phyloP scores from a whole-genome alignment of 2,329 filamentous ascomycete genomes.

The Orbilia ellipsospora region DNA sequence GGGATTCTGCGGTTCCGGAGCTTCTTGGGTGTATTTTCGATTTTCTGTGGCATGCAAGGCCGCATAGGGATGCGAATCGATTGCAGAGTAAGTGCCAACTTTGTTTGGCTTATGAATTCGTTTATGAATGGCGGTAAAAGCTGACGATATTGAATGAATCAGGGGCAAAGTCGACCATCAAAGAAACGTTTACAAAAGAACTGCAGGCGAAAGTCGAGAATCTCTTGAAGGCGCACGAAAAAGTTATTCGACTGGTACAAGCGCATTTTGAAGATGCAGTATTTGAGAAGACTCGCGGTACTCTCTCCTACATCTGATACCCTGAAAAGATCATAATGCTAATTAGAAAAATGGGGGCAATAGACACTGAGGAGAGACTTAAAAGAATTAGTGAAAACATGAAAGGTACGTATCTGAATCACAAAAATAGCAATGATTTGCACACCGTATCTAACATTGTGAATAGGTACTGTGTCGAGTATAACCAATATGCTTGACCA shows the following conservation, averaged over 20 bases:
- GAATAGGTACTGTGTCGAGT: neutral
- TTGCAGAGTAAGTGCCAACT: conserved; percentile 12
- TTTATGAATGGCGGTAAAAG: too few relatives aligned
- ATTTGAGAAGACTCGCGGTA: conserved; percentile 27
- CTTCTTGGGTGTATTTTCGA: conserved; percentile 28
- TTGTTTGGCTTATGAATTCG: too few relatives aligned
- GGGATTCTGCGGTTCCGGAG: conserved; percentile 31
- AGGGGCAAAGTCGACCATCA: conserved; percentile 31
- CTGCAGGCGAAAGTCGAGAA: conserved; percentile 15
- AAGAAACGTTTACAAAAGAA: conserved; percentile 35
- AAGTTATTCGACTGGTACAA: conserved; percentile 20
- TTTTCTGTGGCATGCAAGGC: conserved; percentile 41
- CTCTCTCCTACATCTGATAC: neutral
- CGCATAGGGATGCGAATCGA: conserved; percentile 31
- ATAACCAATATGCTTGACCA: conserved; percentile 16
- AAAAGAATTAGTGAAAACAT: conserved; percentile 20
- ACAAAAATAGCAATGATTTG: neutral
- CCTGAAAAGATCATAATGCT: neutral
- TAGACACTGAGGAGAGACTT: conserved; percentile 29
- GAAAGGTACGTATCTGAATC: conserved; percentile 13
- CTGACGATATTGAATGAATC: neutral
- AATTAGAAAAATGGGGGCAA: too few relatives aligned
- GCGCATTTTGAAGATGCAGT: conserved; percentile 34
- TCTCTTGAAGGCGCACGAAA: conserved; percentile 15
- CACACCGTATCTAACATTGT: too few relatives aligned